Conservation (phyloP, 129 eudicot species). For the Dittrichia graveolens region DNA sequence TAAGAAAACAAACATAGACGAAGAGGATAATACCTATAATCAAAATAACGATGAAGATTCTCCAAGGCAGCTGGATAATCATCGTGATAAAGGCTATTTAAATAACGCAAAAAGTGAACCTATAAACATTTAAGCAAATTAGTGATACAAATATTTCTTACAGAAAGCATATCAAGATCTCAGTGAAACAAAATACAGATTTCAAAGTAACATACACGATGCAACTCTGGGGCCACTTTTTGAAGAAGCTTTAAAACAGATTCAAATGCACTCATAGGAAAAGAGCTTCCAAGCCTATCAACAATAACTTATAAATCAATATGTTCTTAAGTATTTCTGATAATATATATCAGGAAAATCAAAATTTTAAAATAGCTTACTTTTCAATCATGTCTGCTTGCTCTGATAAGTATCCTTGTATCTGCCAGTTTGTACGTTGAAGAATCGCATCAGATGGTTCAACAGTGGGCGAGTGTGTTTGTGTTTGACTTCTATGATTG, state of each 20-base stretch:
- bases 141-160: background rate
- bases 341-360: background rate
- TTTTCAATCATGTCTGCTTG: conserved; percentile 82
- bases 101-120: conserved; percentile 92
- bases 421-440: conserved; percentile 86
- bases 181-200: background rate
- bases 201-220: conserved; percentile 60
- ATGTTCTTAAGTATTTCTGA: background rate
- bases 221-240: conserved; percentile 91
- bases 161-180: conserved; percentile 4
- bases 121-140: conserved; percentile 28
- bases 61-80: conserved; percentile 92
- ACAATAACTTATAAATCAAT: conserved; percentile 9
- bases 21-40: conserved; percentile 64
- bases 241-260: conserved; percentile 75
- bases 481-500: conserved; percentile 31
- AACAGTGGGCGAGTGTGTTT: conserved; percentile 25
- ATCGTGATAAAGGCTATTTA: conserved; percentile 83
- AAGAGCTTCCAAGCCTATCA: conserved; percentile 84
- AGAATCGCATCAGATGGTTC: conserved; percentile 51
- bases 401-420: conserved; percentile 87
- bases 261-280: conserved; percentile 80
- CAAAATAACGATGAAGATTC: conserved; percentile 95
- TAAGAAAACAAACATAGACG: background rate
- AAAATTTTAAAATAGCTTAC: conserved; percentile 37